Conservation (phyloP, 768 basidiomycete genomes). For the Suillus ampliporus region DNA sequence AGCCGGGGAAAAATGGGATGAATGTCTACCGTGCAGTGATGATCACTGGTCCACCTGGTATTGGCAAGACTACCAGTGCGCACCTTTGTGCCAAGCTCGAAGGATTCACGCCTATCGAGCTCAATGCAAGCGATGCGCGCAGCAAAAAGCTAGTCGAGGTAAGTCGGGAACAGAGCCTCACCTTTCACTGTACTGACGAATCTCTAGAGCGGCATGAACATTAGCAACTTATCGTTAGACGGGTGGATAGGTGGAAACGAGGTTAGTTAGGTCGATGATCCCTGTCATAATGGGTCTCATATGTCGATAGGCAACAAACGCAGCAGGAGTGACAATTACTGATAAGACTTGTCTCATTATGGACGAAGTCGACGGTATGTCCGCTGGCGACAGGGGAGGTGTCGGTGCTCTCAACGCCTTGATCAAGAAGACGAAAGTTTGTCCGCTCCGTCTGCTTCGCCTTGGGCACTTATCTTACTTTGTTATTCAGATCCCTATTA, state of each 20-base stretch:
- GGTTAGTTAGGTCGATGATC: constrained; percentile 38
- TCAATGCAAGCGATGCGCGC: constrained; percentile 94
- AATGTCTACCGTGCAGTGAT: constrained; percentile 86
- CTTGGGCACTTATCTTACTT: not conserved
- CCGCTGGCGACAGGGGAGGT: constrained; percentile 95
- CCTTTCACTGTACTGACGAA: not conserved
- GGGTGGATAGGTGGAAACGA: constrained; percentile 73
- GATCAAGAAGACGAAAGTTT: constrained; percentile 91
- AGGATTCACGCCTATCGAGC: constrained; percentile 91
- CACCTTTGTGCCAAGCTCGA: constrained; percentile 91
- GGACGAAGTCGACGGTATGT: constrained; percentile 99
- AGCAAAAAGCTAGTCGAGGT: constrained; percentile 98
- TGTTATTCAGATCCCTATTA: constrained; percentile 80
- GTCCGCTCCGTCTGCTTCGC: not conserved
- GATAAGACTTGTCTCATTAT: constrained; percentile 90
- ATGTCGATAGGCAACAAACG: constrained; percentile 56
- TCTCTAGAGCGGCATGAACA: constrained; percentile 81
- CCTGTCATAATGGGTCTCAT: not conserved
- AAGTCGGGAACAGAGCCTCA: constrained; percentile 16
- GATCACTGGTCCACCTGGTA: constrained; percentile 93
- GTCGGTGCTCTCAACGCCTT: constrained; percentile 91
- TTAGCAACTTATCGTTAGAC: constrained; percentile 88
- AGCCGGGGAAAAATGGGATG: constrained; percentile 91
- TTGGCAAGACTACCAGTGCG: constrained; percentile 96
- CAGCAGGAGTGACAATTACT: constrained; percentile 75